Evolutionary conservation across 2,329 filamentous ascomycete genomes (phyloP), one percentile per base, ranked within the genome.

Genomic region (Cephalotrichum gorgonifer): DNA sequence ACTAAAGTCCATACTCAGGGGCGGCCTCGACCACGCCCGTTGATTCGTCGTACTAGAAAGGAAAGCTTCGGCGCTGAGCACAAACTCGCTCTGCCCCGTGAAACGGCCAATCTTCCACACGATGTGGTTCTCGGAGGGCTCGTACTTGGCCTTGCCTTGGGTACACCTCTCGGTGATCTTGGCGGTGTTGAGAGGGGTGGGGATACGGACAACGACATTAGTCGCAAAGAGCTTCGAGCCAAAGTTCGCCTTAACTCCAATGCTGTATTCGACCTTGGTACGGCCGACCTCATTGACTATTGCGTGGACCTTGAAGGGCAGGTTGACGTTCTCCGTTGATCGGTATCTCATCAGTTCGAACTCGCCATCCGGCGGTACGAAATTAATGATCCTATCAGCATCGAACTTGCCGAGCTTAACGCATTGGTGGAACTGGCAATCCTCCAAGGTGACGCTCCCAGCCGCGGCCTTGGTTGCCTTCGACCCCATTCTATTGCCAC

Each of bases 61-160:
- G 49, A 86, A 85, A 39, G 93, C 93, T 67, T 98, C 94, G 9
- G 93, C 93, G 58, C 86, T 94, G 51, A 98, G 75, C 12, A 98
- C 91, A 55, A 85, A 98, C 67, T 98, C 93, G 68, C 85, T 91
- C 68, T 96, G 89, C n/a, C 93, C 93, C 0, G 90, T 93, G 68
- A 98, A 98, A n/a, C 93, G 80, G 12, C 90, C 86, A 56, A 98
- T 97, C 76, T 96, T 97, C 93, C 93, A 98, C 12, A 97, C 86
- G 55, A 98, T 97, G 61, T 91, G 88, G 73, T 98, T 98, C 63
- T 96, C 90, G 54, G 90, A 87, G 0, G 93, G 94, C 68, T 98
- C 94, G 67, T 98, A 98, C 68, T 96, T 97, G 51, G 93, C 93
- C 64, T 96, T 95, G 52, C 93, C 94, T 67, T 97, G 90, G 2